Conservation (phyloP, 495 filamentous ascomycete genomes). For the Jackrogersella minutella region DNA sequence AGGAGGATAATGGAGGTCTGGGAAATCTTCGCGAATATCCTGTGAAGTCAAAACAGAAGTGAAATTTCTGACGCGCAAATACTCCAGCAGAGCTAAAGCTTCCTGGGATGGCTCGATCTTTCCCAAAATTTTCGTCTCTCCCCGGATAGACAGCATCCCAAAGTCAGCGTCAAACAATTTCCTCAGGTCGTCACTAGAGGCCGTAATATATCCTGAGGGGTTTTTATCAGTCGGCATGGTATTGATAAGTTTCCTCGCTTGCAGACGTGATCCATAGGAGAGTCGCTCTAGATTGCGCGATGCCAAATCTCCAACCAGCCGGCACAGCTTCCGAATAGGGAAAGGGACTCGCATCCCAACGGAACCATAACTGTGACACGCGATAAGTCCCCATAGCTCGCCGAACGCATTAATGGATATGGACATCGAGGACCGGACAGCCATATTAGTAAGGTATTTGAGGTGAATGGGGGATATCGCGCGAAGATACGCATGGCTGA, state of each 20-base stretch:
- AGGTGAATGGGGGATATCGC: conserved; percentile 92
- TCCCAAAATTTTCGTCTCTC: conserved; percentile 88
- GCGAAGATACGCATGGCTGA: conserved; percentile 85
- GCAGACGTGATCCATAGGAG: conserved; percentile 83
- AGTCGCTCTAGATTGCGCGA: conserved; percentile 90
- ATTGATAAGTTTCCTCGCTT: conserved; percentile 82
- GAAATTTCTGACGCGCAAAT: conserved; percentile 77
- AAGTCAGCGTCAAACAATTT: conserved; percentile 90
- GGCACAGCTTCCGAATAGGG: conserved; percentile 92
- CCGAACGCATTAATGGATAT: conserved; percentile 88
- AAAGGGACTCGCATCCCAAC: conserved; percentile 89
- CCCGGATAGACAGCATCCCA: conserved; percentile 83
- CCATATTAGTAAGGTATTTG: conserved; percentile 92
- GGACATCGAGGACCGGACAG: conserved; percentile 90
- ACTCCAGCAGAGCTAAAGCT: conserved; percentile 85
- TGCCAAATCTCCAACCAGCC: conserved; percentile 86
- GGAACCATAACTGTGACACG: conserved; percentile 82
- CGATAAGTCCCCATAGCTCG: conserved; percentile 89
- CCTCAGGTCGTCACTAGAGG: conserved; percentile 86
- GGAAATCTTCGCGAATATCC: conserved; percentile 81
- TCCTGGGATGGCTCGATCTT: conserved; percentile 80
- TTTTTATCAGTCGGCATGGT: conserved; percentile 80
- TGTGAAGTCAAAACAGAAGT: conserved; percentile 82
- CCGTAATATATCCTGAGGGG: conserved; percentile 91
- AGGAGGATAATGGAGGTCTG: conserved; percentile 80